These are phyloP conservation scores for Scedosporium aurantiacum DNA, from an alignment of 2,329 filamentous ascomycete genomes.

Conservation along the genomic window DNA sequence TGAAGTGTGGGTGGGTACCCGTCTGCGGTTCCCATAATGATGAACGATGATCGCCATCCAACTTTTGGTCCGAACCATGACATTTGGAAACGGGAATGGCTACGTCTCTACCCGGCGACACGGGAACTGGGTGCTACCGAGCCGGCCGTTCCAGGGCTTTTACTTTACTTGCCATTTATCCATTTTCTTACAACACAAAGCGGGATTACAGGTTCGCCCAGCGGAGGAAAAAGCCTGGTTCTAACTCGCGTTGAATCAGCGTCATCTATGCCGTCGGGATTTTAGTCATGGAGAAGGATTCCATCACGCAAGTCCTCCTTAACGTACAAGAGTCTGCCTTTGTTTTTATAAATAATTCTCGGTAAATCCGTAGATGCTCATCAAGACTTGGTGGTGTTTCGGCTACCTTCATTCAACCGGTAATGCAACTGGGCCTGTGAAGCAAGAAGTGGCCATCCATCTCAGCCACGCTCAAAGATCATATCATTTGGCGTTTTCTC, in stretches of 20 bases:
- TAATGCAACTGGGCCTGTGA: no score
- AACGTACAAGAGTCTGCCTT: background rate
- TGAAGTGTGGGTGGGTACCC: no score
- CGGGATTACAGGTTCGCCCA: background rate
- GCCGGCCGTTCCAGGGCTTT: background rate
- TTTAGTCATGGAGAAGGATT: background rate
- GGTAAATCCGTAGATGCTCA: no score
- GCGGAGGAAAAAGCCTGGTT: background rate
- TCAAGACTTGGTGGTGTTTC: no score
- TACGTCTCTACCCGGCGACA: background rate
- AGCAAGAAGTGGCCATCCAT: no score
- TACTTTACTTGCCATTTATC: background rate
- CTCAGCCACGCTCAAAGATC: no score
- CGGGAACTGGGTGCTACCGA: background rate
- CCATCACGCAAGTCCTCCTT: background rate
- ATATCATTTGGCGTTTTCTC: no score
- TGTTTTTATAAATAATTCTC: no score
- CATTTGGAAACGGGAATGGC: background rate
- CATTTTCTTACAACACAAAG: background rate
- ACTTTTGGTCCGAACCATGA: background rate
- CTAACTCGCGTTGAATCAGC: background rate
- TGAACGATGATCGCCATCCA: background rate
- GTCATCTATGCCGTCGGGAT: background rate
- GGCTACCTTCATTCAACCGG: no score
- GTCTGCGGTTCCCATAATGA: background rate